A percentile compares a stretch with the other conserved stretches of the same genome.
Evolutionary conservation across 2,329 filamentous ascomycete species (phyloP).

Genomic region (Aspergillus neoniger): DNA sequence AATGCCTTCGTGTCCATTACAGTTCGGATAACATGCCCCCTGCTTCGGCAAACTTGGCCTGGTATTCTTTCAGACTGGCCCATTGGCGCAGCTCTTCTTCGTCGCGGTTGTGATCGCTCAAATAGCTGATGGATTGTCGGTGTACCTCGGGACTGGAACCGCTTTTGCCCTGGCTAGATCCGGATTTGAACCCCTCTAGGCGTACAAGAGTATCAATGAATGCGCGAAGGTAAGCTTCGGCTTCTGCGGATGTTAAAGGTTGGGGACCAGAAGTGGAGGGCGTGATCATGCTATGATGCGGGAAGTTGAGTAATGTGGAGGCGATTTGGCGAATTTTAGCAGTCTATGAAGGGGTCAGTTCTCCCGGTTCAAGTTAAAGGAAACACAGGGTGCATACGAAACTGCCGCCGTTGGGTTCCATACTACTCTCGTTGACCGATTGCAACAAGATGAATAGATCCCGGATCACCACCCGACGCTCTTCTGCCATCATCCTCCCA

Average conservation of each 20-base stretch:
- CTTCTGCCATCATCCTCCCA: constrained; percentile 67
- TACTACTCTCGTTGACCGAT: constrained; percentile 79
- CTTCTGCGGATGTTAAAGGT: constrained; percentile 48
- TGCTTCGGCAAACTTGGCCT: constrained; percentile 68
- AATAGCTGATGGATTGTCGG: constrained; percentile 38
- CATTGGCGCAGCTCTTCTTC: constrained; percentile 75
- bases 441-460: constrained; percentile 74
- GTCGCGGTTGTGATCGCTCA: constrained; percentile 60
- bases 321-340: constrained; percentile 85
- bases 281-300: constrained; percentile 35
- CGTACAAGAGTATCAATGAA: constrained; percentile 75
- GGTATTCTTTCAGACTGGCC: constrained; percentile 77
- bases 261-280: constrained; percentile 31
- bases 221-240: constrained; percentile 69
- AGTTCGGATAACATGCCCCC: constrained; percentile 52
- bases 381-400: constrained; percentile 55
- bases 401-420: constrained; percentile 70
- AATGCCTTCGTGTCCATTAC: constrained; percentile 15
- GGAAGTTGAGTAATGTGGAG: constrained; percentile 71
- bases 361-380: not conserved
- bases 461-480: constrained; percentile 79
- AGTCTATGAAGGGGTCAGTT: constrained; percentile 51
- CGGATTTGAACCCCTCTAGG: constrained; percentile 62
- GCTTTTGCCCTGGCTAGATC: constrained; percentile 21
- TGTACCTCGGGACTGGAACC: constrained; percentile 34